Conservation (phyloP, 208 protist species). For the Leishmania amazonensis region DNA sequence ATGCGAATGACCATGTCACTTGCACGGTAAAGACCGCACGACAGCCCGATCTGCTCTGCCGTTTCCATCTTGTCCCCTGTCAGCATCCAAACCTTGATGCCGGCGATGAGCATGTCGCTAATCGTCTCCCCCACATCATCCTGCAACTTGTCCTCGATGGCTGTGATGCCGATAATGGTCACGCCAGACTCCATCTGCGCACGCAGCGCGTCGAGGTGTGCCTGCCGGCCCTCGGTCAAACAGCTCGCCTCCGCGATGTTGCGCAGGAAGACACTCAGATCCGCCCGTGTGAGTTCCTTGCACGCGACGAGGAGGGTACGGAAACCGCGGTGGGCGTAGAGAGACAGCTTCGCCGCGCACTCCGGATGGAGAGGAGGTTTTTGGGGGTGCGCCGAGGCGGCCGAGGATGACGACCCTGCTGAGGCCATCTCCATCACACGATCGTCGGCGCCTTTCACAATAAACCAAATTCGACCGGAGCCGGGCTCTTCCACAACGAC, state of each 20-base stretch:
- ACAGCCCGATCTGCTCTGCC: constrained; percentile 95
- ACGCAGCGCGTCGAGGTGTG: constrained; percentile 53
- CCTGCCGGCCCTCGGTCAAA: constrained; percentile 41
- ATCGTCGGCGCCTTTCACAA: constrained; percentile 93
- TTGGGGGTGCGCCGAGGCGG: not conserved
- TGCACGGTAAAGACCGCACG: constrained; percentile 63
- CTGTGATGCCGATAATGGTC: constrained; percentile 92
- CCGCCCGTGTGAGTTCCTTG: constrained; percentile 43
- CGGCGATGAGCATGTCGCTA: constrained; percentile 61
- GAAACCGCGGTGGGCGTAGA: constrained; percentile 68
- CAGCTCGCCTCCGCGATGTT: constrained; percentile 39
- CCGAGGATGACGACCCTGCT: not conserved
- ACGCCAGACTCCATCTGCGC: constrained; percentile 85
- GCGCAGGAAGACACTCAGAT: constrained; percentile 46
- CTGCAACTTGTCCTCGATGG: constrained; percentile 98
- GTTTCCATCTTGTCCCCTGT: constrained; percentile 99
- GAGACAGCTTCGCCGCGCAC: constrained; percentile 40
- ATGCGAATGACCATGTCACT: constrained; percentile 59
- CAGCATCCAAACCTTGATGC: constrained; percentile 96
- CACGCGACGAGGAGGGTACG: constrained; percentile 80
- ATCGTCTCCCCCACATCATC: constrained; percentile 93
- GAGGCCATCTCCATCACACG: constrained; percentile 53
- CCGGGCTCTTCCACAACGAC: constrained; percentile 65
- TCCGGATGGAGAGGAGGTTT: constrained; percentile 13
- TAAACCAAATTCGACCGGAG: constrained; percentile 45